A percentile compares a stretch with the other conserved stretches of the same genome.
Conservation (phyloP, 2,329 filamentous ascomycete species). For the Sporothrix globosa region DNA sequence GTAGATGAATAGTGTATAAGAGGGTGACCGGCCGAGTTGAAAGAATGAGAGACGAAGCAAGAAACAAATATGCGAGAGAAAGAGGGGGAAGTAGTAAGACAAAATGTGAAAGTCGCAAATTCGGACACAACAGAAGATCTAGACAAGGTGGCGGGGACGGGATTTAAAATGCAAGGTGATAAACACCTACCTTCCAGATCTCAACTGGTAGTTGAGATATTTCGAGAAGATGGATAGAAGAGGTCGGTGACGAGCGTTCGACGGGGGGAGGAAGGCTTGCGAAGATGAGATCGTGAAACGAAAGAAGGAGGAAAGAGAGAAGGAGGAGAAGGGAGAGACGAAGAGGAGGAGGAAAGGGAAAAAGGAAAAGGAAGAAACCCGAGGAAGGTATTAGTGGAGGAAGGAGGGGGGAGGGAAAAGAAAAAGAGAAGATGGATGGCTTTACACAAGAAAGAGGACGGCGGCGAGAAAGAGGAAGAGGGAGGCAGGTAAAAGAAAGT, state of each 20-base stretch:
- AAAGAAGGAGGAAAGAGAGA: constrained; percentile 37
- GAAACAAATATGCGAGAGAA: constrained; percentile 29
- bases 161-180: constrained; percentile 40
- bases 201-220: constrained; percentile 31
- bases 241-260: constrained; percentile 39
- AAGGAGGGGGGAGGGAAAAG: constrained; percentile 32
- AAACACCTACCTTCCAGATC: constrained; percentile 23
- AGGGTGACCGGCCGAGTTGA: constrained; percentile 36
- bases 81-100: constrained; percentile 14
- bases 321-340: constrained; percentile 34
- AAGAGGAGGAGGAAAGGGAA: constrained; percentile 33
- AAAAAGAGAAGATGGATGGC: constrained; percentile 33
- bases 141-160: constrained; percentile 15
- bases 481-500: constrained; percentile 36
- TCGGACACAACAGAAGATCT: constrained; percentile 9
- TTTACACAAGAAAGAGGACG: constrained; percentile 29
- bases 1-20: not conserved
- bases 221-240: constrained; percentile 39
- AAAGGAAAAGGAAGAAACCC: constrained; percentile 33
- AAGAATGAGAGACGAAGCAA: constrained; percentile 39
- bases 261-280: constrained; percentile 36
- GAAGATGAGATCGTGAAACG: constrained; percentile 30
- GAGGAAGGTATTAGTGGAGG: constrained; percentile 35
- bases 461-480: constrained; percentile 33
- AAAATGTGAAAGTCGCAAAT: constrained; percentile 16